A percentile compares a stretch with the other conserved stretches of the same genome.
These are phyloP conservation scores for Cyberlindnera xishuangbannaensis DNA, from an alignment of 805 yeast genomes.

Conservation along the genomic window DNA sequence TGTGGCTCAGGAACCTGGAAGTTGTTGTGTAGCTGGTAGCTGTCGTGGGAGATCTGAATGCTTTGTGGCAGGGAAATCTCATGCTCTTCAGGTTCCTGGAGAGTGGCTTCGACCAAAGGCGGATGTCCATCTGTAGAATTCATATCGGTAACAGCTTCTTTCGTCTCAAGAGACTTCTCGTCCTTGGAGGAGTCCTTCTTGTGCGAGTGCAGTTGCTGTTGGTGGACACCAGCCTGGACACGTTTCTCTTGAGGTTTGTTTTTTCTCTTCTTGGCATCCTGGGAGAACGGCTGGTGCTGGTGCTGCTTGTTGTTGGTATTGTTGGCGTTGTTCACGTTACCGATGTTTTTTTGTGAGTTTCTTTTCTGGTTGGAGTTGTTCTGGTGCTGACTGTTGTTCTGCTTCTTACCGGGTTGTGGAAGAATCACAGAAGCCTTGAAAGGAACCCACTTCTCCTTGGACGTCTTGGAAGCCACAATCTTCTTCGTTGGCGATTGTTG, in stretches of 20 bases:
- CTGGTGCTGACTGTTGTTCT: conserved; percentile 10
- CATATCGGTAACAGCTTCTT: too few species aligned
- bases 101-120: too few species aligned
- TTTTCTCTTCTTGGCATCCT: conserved; percentile 23
- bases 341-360: conserved; percentile 14
- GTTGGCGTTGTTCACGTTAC: conserved; percentile 10
- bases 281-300: conserved; percentile 4
- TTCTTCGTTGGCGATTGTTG: conserved; percentile 15
- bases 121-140: too few species aligned
- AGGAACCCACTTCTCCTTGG: conserved; percentile 69
- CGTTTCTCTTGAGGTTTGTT: conserved; percentile 18
- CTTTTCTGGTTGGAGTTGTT: conserved; percentile 19
- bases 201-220: conserved; percentile 4
- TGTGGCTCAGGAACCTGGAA: conserved; percentile 10
- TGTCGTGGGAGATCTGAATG: too few species aligned
- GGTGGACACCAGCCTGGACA: background rate
- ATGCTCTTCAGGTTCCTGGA: too few species aligned
- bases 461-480: conserved; percentile 16
- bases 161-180: conserved; percentile 5
- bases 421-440: conserved; percentile 51
- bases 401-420: conserved; percentile 27
- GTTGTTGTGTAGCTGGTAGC: conserved; percentile 6
- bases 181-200: conserved; percentile 3
- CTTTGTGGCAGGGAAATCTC: too few species aligned
- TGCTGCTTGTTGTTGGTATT: conserved; percentile 6